Percentiles rank a stretch among this genome's conserved stretches.
phyloP scores from a whole-genome alignment of 306 rosid species.

The Spatholobus suberectus region DNA sequence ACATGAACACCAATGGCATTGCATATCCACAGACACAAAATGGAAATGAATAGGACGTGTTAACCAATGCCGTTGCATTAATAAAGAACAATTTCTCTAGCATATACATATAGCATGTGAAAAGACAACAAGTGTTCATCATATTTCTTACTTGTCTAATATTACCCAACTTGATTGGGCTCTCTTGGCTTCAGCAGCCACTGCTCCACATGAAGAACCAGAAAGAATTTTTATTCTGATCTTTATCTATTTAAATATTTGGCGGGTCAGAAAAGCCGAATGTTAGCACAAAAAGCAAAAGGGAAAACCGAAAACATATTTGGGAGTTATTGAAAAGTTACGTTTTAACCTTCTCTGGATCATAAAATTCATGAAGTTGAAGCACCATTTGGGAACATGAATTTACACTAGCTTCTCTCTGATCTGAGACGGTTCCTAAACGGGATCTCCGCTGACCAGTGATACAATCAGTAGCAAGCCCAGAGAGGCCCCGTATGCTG shows the following conservation, averaged over 20 bases:
- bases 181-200: neutral
- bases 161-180: neutral
- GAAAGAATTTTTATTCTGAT: neutral
- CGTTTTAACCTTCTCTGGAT: neutral
- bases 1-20: neutral
- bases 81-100: neutral
- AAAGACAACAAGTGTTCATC: neutral
- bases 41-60: no score
- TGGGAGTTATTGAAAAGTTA: neutral
- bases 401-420: neutral
- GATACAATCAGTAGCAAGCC: neutral
- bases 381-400: neutral
- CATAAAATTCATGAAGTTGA: neutral
- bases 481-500: no score
- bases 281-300: neutral
- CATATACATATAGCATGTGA: neutral
- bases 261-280: neutral
- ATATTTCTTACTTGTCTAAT: neutral
- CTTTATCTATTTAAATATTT: neutral
- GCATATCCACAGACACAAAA: neutral
- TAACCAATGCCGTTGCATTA: neutral
- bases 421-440: neutral
- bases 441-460: neutral
- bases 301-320: neutral
- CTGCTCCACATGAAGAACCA: neutral